Conservation (phyloP, 2,329 filamentous ascomycete genomes). For the Trichoderma simmonsii region DNA sequence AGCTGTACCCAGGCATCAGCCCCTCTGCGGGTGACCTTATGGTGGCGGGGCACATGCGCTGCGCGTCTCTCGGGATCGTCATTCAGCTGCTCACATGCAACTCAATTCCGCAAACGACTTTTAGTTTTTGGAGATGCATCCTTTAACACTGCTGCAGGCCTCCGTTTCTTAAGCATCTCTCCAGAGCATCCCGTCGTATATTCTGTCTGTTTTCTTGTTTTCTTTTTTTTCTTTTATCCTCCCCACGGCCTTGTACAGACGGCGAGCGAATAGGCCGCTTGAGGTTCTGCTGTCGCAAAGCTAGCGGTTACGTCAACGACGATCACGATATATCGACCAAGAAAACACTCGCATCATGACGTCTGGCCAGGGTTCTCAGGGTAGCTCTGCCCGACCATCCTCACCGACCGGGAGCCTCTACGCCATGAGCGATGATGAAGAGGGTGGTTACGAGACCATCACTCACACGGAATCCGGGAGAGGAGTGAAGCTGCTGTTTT, state of each 20-base stretch:
- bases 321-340: neutral
- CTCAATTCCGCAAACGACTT: constrained; percentile 6
- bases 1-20: constrained; percentile 5
- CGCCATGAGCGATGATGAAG: constrained; percentile 93
- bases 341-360: constrained; percentile 12
- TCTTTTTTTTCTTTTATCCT: neutral
- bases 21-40: neutral
- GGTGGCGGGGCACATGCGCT: constrained; percentile 19
- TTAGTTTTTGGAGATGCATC: neutral
- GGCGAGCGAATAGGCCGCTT: neutral
- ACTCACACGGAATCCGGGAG: constrained; percentile 71
- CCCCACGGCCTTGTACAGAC: neutral
- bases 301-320: constrained; percentile 9
- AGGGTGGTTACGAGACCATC: constrained; percentile 92
- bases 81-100: constrained; percentile 20
- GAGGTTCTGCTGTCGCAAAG: neutral
- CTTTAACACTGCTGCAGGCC: neutral
- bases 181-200: neutral
- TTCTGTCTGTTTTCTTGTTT: neutral
- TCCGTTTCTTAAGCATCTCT: neutral
- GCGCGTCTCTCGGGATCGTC: constrained; percentile 15
- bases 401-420: constrained; percentile 90
- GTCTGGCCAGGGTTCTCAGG: neutral
- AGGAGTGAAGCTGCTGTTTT: constrained; percentile 90
- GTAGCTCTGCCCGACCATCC: constrained; percentile 27